Evolutionary conservation across 176 grass and related monocot species (phyloP), one percentile per base, ranked within the genome.

Genomic region (Rhipidocladum racemiflorum): DNA sequence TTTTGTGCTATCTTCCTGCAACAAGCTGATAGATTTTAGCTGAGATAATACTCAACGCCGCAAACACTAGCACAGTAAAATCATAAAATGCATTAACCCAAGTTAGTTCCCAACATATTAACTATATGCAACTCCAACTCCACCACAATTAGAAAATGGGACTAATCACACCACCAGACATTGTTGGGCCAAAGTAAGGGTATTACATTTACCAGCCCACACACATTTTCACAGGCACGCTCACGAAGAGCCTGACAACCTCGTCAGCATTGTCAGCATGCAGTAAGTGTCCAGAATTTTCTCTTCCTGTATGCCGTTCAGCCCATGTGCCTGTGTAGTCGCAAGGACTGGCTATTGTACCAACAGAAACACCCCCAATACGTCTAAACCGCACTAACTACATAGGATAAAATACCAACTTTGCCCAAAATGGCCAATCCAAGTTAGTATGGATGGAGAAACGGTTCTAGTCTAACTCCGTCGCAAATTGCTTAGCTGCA

Each of bases 1-100:
- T 77, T 94, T 97, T 76, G 67, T 71, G 80, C 94, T 90, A 65
- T 94, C 93, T 88, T 99, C 97, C 97, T 99, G 80, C 85, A 90
- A 30, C 53, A 85, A 30, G 60, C 34, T 76, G 50, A 65, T 57
- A 77, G 13, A 83, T 49, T 44, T 90, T 81, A 92, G 60, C 72
- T 77, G 39, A 57, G 51, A 82, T 49, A 76, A 77, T 80, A 53
- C 61, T 79, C 46, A 83, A 82, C 70, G 7, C 59, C 45, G 66
- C 25, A 89, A 79, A 80, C n/a, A 68, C 32, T 55, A 64, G 60
- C 29, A 16, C 59, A 75, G 2, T 44, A 68, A 50, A 79, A 86
- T 4, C 14, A 88, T 8, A 64, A 87, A 62, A 54, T 55, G 39
- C 21, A 18, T 23, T 39, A 45, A 49, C 13, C 64, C 7, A 59